These are phyloP conservation scores for Zalaria sp. DNA, from an alignment of 2,329 filamentous ascomycete species.

Conservation along the genomic window DNA sequence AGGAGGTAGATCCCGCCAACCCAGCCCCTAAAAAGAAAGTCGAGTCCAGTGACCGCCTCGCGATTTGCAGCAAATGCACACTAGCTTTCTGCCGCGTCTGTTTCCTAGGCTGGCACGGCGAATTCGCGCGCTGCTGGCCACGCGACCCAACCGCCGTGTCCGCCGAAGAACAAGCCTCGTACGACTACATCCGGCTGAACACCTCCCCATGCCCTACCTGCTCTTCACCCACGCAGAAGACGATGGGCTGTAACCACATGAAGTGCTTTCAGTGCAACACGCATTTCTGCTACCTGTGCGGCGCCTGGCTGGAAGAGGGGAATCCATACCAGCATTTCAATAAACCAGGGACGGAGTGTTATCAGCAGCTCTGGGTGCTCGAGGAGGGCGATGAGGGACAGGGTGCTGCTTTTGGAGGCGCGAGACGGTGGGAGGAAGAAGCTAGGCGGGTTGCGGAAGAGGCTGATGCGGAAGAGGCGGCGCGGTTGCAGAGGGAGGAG, in stretches of 20 bases:
- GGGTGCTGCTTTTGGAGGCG: conserved; percentile 27
- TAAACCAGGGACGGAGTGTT: conserved; percentile 52
- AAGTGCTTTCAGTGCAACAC: conserved; percentile 77
- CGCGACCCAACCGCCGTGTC: conserved; percentile 57
- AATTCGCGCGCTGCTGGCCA: conserved; percentile 58
- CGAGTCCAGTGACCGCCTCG: conserved; percentile 45
- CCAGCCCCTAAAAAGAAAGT: conserved; percentile 4
- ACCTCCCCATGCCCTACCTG: conserved; percentile 87
- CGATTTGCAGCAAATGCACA: conserved; percentile 76
- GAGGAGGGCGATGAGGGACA: conserved; percentile 58
- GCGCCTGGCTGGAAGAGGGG: conserved; percentile 63
- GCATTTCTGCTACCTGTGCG: conserved; percentile 93
- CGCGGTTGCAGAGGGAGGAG: conserved; percentile 16
- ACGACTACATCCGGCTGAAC: conserved; percentile 69
- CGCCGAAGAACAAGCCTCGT: conserved; percentile 71
- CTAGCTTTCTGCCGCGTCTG: conserved; percentile 79
- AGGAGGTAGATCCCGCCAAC: not conserved
- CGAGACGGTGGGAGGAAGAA: conserved; percentile 27
- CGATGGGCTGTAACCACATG: conserved; percentile 94
- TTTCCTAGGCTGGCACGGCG: conserved; percentile 81
- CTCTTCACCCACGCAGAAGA: conserved; percentile 72
- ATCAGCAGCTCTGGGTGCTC: conserved; percentile 78
- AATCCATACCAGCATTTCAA: conserved; percentile 92
- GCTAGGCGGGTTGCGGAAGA: conserved; percentile 20
- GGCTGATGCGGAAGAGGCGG: conserved; percentile 18